phyloP scores from a whole-genome alignment of 1,139 yeast species.

The Arxiozyma slooffiae region DNA sequence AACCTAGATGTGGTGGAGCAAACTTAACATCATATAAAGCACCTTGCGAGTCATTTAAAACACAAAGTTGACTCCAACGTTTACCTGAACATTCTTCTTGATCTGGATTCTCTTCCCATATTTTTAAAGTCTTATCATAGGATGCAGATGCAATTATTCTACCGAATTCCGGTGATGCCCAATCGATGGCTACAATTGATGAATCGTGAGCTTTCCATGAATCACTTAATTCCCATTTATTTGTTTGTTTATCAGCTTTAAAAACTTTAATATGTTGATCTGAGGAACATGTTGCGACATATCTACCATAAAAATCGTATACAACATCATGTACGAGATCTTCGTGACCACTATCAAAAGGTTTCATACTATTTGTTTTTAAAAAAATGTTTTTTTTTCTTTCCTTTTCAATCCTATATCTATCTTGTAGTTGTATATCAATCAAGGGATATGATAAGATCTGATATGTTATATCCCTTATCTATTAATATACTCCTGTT shows the following conservation, averaged over 20 bases:
- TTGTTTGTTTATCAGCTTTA: constrained; percentile 48
- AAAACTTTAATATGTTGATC: constrained; percentile 88
- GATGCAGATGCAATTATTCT: constrained; percentile 81
- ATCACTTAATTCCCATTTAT: constrained; percentile 70
- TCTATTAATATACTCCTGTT: too few species aligned
- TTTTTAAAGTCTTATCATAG: constrained; percentile 75
- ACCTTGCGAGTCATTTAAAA: constrained; percentile 76
- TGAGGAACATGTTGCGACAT: constrained; percentile 83
- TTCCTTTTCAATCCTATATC: neutral
- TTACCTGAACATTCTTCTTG: constrained; percentile 67
- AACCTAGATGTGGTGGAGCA: constrained; percentile 79
- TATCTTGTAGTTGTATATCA: neutral
- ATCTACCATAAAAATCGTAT: constrained; percentile 82
- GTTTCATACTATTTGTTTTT: constrained; percentile 37
- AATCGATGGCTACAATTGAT: constrained; percentile 65
- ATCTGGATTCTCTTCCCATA: constrained; percentile 86
- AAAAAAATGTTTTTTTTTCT: neutral
- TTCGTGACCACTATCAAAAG: constrained; percentile 82
- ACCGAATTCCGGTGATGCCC: constrained; percentile 95
- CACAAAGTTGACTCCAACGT: constrained; percentile 69
- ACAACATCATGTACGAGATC: constrained; percentile 82
- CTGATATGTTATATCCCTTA: neutral
- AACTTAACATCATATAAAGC: constrained; percentile 84
- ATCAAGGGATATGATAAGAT: neutral
- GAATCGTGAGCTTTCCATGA: constrained; percentile 95